phyloP scores from a whole-genome alignment of 164 flowering plant genomes.

The Amborella trichopoda region DNA sequence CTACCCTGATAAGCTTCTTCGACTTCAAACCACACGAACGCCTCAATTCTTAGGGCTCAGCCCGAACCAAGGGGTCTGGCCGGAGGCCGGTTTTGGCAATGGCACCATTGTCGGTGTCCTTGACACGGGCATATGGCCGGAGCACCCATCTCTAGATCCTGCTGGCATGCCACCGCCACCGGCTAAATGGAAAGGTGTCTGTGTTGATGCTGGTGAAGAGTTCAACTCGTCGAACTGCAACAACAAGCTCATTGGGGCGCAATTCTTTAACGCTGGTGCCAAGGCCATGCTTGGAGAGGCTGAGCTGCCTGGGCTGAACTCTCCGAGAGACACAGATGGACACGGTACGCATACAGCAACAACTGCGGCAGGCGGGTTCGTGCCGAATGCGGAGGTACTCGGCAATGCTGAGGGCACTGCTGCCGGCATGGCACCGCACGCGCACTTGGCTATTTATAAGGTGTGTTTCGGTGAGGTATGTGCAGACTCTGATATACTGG shows the following conservation, averaged over 20 bases:
- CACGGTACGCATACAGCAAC: slow-evolving; percentile 70
- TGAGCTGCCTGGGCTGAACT: slow-evolving; percentile 1
- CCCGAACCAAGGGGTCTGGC: slow-evolving; percentile 4
- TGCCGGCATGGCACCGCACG: slow-evolving; percentile 41
- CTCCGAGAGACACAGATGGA: slow-evolving; percentile 28
- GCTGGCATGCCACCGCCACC: slow-evolving; percentile 3
- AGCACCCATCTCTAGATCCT: slow-evolving; percentile 1
- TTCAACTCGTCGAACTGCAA: slow-evolving; percentile 13
- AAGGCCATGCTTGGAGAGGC: too few relatives aligned
- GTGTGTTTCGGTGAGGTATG: slow-evolving; percentile 33
- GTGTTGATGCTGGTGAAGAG: slow-evolving; percentile 5
- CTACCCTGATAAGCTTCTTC: slow-evolving; percentile 5
- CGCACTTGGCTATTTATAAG: slow-evolving; percentile 45
- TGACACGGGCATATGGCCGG: slow-evolving; percentile 8
- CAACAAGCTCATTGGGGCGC: slow-evolving; percentile 14
- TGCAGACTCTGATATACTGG: slow-evolving; percentile 31
- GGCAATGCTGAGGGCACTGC: slow-evolving; percentile 37
- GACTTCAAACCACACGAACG: slow-evolving; percentile 9
- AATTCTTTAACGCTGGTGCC: slow-evolving; percentile 6
- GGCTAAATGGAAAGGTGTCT: slow-evolving; percentile 4
- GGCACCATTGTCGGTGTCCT: slow-evolving; percentile 7
- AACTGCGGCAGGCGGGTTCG: slow-evolving; percentile 37
- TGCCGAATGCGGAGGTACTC: slow-evolving; percentile 18
- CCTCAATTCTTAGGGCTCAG: slow-evolving; percentile 6
- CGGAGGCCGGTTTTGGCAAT: slow-evolving; percentile 1